Evolutionary conservation across 768 basidiomycete genomes (phyloP).

Genomic region (Lactifluus rugatus): DNA sequence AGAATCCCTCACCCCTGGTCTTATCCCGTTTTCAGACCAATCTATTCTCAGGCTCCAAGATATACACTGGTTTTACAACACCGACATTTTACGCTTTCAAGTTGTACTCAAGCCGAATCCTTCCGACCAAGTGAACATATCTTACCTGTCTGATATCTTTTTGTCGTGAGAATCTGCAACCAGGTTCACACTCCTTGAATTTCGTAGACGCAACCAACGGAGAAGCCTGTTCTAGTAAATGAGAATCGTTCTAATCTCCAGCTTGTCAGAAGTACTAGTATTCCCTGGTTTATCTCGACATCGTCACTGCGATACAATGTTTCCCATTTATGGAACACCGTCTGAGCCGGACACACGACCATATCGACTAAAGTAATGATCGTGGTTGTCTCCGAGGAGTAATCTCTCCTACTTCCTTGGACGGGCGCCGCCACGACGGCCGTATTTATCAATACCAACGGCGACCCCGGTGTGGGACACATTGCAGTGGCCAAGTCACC

Average conservation of each 20-base stretch:
- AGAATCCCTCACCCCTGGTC: neutral
- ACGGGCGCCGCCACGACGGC: conserved; percentile 75
- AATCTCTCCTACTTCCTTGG: conserved; percentile 82
- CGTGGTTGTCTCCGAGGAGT: conserved; percentile 60
- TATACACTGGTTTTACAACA: conserved; percentile 81
- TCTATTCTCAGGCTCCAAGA: conserved; percentile 54
- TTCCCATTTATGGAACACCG: conserved; percentile 68
- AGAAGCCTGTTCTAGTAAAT: conserved; percentile 67
- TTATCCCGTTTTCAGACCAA: conserved; percentile 3
- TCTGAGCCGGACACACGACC: conserved; percentile 28
- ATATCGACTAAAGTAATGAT: conserved; percentile 66
- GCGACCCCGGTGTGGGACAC: conserved; percentile 89
- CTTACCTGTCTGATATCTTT: neutral
- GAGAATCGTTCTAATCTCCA: conserved; percentile 73
- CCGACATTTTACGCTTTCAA: conserved; percentile 76
- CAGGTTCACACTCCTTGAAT: conserved; percentile 22
- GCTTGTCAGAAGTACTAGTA: conserved; percentile 69
- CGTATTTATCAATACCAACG: conserved; percentile 73
- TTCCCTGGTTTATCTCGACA: conserved; percentile 70
- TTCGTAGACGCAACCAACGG: conserved; percentile 50
- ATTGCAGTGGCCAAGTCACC: conserved; percentile 75
- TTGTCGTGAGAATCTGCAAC: conserved; percentile 8
- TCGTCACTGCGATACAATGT: conserved; percentile 54
- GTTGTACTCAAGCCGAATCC: conserved; percentile 55
- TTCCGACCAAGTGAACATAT: conserved; percentile 30